Base-by-base conservation (phyloP, 305 asterid genomes). In the Fraxinus sp. region DNA sequence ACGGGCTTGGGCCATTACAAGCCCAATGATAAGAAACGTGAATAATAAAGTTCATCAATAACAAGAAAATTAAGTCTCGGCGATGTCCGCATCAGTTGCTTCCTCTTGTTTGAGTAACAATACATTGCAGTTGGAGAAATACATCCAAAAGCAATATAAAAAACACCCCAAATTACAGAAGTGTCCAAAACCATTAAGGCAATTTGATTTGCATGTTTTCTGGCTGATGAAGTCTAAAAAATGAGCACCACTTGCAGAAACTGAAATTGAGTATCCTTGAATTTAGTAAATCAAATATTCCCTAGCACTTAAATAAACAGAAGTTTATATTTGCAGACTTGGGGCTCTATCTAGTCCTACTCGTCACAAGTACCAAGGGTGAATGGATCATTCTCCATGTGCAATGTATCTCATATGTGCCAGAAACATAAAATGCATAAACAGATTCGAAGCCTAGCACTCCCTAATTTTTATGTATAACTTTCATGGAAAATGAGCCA, bases 351-450 rank as follows among this genome's bases (percentile, higher is more conserved):
- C 28, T 57, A 24, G 68, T 57, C 28, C 68, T 13, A 64, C 26
- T 55, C 74, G 70, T 74, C 37, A 35, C 33, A 76, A 49, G 5
- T 59, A 49, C 30, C 44, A 76, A 66, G 3, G 57, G 76, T 57
- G 62, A 26, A 39, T 46, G 13, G 30, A 74, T n/a, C 83, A 74
- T 70, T 57, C 80, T 13, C 35, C 36, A 76, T 14, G 72, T 32
- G 33, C 44, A 30, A 70, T 68, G 82, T 5, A 46, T 16, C 16
- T 66, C 26, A 72, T 35, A 57, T 16, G 59, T 83, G 80, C 28
- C 75, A 79, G 32, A 41, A 26, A 72, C 74, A 22, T 68, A 30
- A 78, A 78, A 64, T 62, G 76, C 71, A 36, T 57, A 39, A 80
- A 70, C 46, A 52, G 20, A 52, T 37, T 59, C 5, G 13, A 57